phyloP scores from a whole-genome alignment of 345 rosid species.

The Salix suchowensis region DNA sequence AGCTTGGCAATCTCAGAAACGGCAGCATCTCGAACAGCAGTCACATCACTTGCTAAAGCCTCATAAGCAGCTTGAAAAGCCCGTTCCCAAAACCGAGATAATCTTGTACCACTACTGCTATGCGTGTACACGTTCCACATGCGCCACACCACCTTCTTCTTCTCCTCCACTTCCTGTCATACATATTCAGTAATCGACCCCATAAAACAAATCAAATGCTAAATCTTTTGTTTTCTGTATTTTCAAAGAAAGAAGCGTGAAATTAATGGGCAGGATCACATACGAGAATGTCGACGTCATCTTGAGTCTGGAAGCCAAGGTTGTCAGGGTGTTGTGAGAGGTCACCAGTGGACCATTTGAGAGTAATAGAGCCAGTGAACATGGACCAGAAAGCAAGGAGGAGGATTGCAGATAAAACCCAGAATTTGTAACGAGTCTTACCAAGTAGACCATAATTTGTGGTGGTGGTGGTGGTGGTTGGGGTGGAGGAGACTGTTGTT shows the following conservation, averaged over 20 bases:
- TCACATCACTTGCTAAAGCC: conserved; percentile 49
- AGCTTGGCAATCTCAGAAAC: conserved; percentile 76
- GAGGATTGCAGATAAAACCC: conserved; percentile 62
- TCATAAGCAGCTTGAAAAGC: conserved; percentile 85
- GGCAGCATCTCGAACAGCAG: conserved; percentile 46
- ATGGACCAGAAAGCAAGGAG: conserved; percentile 76
- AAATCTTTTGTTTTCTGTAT: no score
- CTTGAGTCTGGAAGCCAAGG: conserved; percentile 26
- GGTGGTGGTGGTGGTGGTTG: neutral
- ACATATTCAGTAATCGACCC: neutral
- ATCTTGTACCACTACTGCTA: conserved; percentile 30
- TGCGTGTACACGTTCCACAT: conserved; percentile 85
- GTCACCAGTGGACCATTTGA: conserved; percentile 55
- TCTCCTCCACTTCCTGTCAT: conserved; percentile 66
- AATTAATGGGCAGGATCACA: neutral
- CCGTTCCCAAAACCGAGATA: conserved; percentile 68
- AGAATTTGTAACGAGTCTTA: conserved; percentile 48
- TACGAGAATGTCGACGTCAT: conserved; percentile 76
- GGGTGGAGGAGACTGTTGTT: conserved; percentile 5
- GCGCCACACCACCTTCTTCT: conserved; percentile 66
- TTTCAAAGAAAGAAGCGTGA: neutral
- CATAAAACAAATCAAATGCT: neutral
- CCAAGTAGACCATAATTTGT: conserved; percentile 18
- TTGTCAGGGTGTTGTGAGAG: conserved; percentile 35
- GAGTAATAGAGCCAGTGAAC: conserved; percentile 78